Percentiles rank a stretch among this genome's conserved stretches.
Evolutionary conservation across 1,284 basidiomycete genomes (phyloP).

Genomic region (Singerocomus inundabilis): DNA sequence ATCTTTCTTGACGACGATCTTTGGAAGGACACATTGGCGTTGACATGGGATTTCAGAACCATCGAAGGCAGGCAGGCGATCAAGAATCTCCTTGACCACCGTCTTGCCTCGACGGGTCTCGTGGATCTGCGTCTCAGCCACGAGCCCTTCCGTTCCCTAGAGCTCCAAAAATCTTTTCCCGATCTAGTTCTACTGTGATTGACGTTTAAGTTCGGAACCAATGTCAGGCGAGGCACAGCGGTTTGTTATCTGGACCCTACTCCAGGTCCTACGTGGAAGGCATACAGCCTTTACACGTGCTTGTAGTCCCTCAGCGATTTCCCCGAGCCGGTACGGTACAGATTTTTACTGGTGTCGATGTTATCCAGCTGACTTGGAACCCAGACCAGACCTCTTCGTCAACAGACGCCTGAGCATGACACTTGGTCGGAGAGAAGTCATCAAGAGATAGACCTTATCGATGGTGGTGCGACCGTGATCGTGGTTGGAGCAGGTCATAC

Average conservation of each 20-base stretch:
- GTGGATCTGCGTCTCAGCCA: slow-evolving; percentile 21
- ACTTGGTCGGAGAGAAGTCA: slow-evolving; percentile 30
- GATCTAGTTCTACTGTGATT: slow-evolving; percentile 27
- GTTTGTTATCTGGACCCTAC: slow-evolving; percentile 22
- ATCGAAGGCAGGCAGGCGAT: slow-evolving; percentile 27
- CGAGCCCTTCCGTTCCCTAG: slow-evolving; percentile 19
- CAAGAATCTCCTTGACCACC: slow-evolving; percentile 23
- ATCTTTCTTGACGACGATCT: slow-evolving; percentile 31
- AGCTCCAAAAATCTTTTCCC: slow-evolving; percentile 23
- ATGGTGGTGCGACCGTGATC: slow-evolving; percentile 31
- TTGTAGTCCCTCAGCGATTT: slow-evolving; percentile 49
- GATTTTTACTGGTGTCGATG: background rate
- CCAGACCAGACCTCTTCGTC: slow-evolving; percentile 26
- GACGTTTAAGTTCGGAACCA: slow-evolving; percentile 27
- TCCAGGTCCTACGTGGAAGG: slow-evolving; percentile 27
- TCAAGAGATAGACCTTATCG: slow-evolving; percentile 23
- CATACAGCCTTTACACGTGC: slow-evolving; percentile 40
- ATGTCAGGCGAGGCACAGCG: slow-evolving; percentile 23
- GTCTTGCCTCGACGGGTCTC: slow-evolving; percentile 35
- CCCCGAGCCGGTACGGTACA: slow-evolving; percentile 35
- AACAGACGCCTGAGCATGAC: slow-evolving; percentile 21
- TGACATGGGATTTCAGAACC: slow-evolving; percentile 33
- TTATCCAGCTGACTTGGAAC: background rate
- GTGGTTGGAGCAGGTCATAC: slow-evolving; percentile 36
- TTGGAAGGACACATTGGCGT: slow-evolving; percentile 28